phyloP scores from a whole-genome alignment of 2,329 filamentous ascomycete genomes.

The Cadophora sp. region DNA sequence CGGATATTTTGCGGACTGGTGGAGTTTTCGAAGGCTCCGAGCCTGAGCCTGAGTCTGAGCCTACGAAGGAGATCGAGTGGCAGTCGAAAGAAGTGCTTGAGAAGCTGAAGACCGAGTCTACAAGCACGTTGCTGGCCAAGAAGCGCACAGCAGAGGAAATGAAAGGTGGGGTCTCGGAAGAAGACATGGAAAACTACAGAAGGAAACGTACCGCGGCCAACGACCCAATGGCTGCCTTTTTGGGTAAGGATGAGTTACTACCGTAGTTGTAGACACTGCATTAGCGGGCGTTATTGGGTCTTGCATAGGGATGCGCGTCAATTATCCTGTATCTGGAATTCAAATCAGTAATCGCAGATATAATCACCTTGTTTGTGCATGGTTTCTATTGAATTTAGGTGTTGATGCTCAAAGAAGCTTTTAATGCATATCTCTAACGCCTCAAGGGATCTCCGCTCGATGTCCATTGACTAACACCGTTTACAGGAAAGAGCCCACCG shows the following conservation, averaged over 20 bases:
- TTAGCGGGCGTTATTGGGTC: constrained; percentile 30
- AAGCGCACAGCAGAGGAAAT: constrained; percentile 83
- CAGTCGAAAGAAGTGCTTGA: constrained; percentile 43
- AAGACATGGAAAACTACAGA: constrained; percentile 86
- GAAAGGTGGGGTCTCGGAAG: constrained; percentile 78
- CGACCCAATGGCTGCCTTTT: constrained; percentile 85
- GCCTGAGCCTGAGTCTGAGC: constrained; percentile 40
- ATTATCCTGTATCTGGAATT: constrained; percentile 6
- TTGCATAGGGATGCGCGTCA: constrained; percentile 22
- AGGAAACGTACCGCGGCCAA: constrained; percentile 74
- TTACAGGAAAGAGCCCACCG: constrained; percentile 31
- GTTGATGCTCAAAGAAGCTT: constrained; percentile 24
- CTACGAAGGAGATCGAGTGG: constrained; percentile 37
- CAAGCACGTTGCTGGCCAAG: constrained; percentile 50
- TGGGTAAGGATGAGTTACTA: constrained; percentile 75
- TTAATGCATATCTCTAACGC: constrained; percentile 35
- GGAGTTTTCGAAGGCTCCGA: constrained; percentile 46
- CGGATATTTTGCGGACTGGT: constrained; percentile 64
- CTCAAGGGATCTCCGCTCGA: constrained; percentile 36
- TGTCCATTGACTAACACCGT: constrained; percentile 31
- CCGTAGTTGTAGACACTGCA: constrained; percentile 41
- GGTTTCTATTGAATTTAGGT: not conserved
- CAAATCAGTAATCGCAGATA: not conserved
- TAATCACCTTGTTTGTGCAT: not conserved
- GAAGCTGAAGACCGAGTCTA: constrained; percentile 40